phyloP scores from a whole-genome alignment of 2,329 filamentous ascomycete species.

The Cercospora beticola region DNA sequence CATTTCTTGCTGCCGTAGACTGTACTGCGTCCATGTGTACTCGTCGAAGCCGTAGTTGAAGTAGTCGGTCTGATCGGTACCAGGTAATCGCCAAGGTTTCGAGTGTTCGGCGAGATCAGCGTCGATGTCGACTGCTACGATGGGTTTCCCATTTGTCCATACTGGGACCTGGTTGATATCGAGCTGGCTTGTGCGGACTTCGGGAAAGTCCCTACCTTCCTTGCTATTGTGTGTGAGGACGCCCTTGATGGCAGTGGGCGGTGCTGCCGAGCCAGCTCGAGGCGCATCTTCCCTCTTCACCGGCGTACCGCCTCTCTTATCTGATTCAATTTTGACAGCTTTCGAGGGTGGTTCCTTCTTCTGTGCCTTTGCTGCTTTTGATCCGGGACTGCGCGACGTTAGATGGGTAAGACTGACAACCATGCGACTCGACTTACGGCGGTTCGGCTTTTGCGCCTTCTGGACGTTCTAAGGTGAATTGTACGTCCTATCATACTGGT shows the following conservation, averaged over 20 bases:
- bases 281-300: constrained; percentile 21
- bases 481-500: constrained; percentile 46
- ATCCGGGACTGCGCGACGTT: constrained; percentile 17
- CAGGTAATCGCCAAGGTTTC: constrained; percentile 93
- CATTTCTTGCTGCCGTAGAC: constrained; percentile 79
- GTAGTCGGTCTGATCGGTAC: constrained; percentile 92
- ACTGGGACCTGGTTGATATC: constrained; percentile 81
- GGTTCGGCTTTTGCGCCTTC: constrained; percentile 36
- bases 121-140: constrained; percentile 56
- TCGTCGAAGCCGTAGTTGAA: constrained; percentile 99
- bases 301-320: constrained; percentile 19
- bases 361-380: constrained; percentile 23
- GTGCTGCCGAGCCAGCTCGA: constrained; percentile 21
- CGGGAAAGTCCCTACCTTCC: constrained; percentile 64
- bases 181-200: constrained; percentile 71
- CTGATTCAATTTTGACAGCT: constrained; percentile 18
- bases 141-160: constrained; percentile 74
- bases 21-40: constrained; percentile 95
- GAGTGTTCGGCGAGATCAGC: constrained; percentile 63
- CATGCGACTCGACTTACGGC: constrained; percentile 19
- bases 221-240: constrained; percentile 48
- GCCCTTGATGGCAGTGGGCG: constrained; percentile 35
- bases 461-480: constrained; percentile 54
- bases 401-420: not conserved
- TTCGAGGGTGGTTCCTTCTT: constrained; percentile 15